phyloP scores from a whole-genome alignment of 2,329 filamentous ascomycete genomes.

The Venturia aucupariae region DNA sequence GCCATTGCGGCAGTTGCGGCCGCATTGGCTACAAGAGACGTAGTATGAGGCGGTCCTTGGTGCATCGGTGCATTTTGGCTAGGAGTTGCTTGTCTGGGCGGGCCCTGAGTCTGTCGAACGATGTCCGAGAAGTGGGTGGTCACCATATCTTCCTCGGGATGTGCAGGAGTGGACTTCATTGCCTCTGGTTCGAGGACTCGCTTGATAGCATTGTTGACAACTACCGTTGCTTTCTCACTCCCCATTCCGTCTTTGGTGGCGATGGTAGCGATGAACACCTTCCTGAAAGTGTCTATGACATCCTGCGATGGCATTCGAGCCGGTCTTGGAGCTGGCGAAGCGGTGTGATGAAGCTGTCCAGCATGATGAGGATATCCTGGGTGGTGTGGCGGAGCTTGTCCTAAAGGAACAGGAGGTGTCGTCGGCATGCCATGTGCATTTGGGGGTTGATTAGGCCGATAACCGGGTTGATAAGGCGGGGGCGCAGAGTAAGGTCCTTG shows the following conservation, averaged over 20 bases:
- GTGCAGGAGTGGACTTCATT: neutral
- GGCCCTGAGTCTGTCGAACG: slow-evolving; percentile 12
- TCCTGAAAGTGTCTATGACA: slow-evolving; percentile 15
- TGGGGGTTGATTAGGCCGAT: neutral
- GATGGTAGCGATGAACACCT: slow-evolving; percentile 9
- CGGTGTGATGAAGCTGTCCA: neutral
- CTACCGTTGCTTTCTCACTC: neutral
- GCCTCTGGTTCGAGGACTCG: slow-evolving; percentile 14
- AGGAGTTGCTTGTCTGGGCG: slow-evolving; percentile 11
- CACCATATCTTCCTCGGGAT: slow-evolving; percentile 2
- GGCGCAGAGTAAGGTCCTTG: neutral
- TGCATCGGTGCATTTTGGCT: neutral
- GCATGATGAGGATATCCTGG: neutral
- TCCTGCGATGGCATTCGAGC: slow-evolving; percentile 6
- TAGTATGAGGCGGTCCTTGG: neutral
- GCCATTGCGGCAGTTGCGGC: neutral
- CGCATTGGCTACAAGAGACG: neutral
- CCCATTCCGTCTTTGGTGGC: slow-evolving; percentile 7
- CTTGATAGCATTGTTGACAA: slow-evolving; percentile 13
- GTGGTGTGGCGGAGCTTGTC: neutral
- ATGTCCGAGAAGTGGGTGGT: neutral
- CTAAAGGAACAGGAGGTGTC: neutral
- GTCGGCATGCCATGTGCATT: neutral
- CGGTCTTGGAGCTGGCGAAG: neutral
- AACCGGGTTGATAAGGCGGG: neutral